A percentile compares a stretch with the other conserved stretches of the same genome.
Evolutionary conservation across 495 filamentous ascomycete species (phyloP).

Genomic region (Xylaria scruposa): DNA sequence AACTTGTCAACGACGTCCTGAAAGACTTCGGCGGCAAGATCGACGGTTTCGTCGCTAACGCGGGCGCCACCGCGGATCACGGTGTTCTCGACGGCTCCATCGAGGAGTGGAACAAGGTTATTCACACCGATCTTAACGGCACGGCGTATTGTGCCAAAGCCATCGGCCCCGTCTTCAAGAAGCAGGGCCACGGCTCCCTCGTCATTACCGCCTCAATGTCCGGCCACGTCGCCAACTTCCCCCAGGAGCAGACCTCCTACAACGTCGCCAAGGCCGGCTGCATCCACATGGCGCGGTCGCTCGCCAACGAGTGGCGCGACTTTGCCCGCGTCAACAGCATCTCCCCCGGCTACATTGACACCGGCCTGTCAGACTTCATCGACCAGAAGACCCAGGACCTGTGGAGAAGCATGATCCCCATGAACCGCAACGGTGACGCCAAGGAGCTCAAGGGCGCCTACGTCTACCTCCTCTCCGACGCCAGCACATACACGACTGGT

Average conservation of each 20-base stretch:
- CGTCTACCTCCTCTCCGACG: slow-evolving; percentile 77
- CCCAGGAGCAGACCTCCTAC: slow-evolving; percentile 78
- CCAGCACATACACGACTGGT: slow-evolving; percentile 63
- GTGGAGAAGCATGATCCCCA: slow-evolving; percentile 79
- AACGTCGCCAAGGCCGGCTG: slow-evolving; percentile 82
- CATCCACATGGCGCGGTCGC: slow-evolving; percentile 73
- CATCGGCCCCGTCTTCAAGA: slow-evolving; percentile 64
- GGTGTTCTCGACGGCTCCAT: slow-evolving; percentile 50
- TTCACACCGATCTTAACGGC: slow-evolving; percentile 70
- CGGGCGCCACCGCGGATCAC: slow-evolving; percentile 52
- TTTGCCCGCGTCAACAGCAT: slow-evolving; percentile 83
- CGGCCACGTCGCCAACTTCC: slow-evolving; percentile 76
- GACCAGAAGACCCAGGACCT: slow-evolving; percentile 70
- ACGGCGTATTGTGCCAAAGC: slow-evolving; percentile 70
- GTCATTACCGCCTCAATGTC: slow-evolving; percentile 72
- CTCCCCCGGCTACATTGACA: slow-evolving; percentile 82
- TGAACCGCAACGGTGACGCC: slow-evolving; percentile 74
- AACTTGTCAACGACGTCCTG: slow-evolving; percentile 59
- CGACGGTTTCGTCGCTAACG: slow-evolving; percentile 55
- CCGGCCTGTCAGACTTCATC: slow-evolving; percentile 78
- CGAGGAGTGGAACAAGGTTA: slow-evolving; percentile 57
- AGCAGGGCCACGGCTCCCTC: slow-evolving; percentile 51
- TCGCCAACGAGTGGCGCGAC: slow-evolving; percentile 79
- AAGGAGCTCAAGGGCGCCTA: slow-evolving; percentile 88
- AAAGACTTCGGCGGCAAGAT: slow-evolving; percentile 65